phyloP scores from a whole-genome alignment of 2,329 filamentous ascomycete species.

The Mycosphaerella sp. region DNA sequence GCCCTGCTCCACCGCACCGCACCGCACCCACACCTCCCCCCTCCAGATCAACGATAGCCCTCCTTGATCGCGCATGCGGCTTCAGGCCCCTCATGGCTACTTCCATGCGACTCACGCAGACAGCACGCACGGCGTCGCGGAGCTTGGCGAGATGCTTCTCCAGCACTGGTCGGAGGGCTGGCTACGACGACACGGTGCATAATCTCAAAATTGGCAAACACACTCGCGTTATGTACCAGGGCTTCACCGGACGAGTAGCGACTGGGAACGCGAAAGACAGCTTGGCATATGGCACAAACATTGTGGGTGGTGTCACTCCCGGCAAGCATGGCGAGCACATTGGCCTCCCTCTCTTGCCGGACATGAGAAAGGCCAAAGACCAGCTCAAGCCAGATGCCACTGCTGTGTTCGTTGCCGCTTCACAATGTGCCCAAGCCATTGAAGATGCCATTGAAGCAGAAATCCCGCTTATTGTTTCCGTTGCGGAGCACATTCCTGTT shows the following conservation, averaged over 20 bases:
- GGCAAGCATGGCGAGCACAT: constrained; percentile 65
- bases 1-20: no score
- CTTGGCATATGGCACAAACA: constrained; percentile 69
- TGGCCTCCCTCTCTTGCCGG: constrained; percentile 64
- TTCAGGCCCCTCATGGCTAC: constrained; percentile 18
- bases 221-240: constrained; percentile 64
- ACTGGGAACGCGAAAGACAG: constrained; percentile 73
- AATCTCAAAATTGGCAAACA: constrained; percentile 62
- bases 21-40: no score
- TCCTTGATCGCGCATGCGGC: no score
- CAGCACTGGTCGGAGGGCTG: constrained; percentile 28
- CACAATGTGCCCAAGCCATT: constrained; percentile 65
- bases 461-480: constrained; percentile 69
- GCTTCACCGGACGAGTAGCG: constrained; percentile 63
- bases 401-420: constrained; percentile 73
- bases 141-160: constrained; percentile 27
- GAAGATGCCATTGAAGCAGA: constrained; percentile 75
- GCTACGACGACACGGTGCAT: constrained; percentile 56
- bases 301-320: constrained; percentile 72
- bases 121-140: constrained; percentile 11
- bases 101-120: constrained; percentile 18
- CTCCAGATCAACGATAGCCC: neutral
- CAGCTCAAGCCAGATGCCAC: constrained; percentile 69
- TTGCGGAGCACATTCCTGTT: constrained; percentile 72
- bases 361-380: constrained; percentile 62